Percentiles rank a stretch among this genome's conserved stretches.
phyloP scores from a whole-genome alignment of 495 filamentous ascomycete species.

The Xylaria venustula region DNA sequence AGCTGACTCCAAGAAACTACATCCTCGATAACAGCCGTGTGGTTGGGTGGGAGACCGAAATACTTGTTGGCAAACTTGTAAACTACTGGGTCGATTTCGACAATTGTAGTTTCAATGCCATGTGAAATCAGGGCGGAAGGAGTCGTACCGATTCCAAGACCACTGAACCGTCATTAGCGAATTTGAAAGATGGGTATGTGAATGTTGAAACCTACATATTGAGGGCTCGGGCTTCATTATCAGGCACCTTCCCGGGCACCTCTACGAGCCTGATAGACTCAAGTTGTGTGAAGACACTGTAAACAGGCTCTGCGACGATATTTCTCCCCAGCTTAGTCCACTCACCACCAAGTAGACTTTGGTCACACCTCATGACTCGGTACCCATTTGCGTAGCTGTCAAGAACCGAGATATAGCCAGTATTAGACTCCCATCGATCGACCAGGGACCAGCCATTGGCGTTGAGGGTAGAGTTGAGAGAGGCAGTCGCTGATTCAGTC shows the following conservation, averaged over 20 bases:
- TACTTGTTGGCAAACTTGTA: slow-evolving; percentile 77
- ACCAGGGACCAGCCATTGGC: slow-evolving; percentile 60
- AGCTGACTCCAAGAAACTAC: slow-evolving; percentile 72
- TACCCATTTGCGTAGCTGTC: slow-evolving; percentile 69
- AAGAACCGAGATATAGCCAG: slow-evolving; percentile 89
- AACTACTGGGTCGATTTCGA: slow-evolving; percentile 91
- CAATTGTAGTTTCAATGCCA: slow-evolving; percentile 85
- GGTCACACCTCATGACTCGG: slow-evolving; percentile 86
- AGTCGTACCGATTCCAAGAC: slow-evolving; percentile 88
- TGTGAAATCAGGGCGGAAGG: slow-evolving; percentile 83
- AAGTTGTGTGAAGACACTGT: slow-evolving; percentile 87
- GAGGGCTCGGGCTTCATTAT: slow-evolving; percentile 72
- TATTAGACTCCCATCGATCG: slow-evolving; percentile 77
- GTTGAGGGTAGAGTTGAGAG: slow-evolving; percentile 62
- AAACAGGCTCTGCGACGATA: slow-evolving; percentile 77
- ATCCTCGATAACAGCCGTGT: slow-evolving; percentile 78
- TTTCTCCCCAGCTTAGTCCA: slow-evolving; percentile 64
- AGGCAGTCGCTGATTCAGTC: slow-evolving; percentile 46
- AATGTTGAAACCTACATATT: slow-evolving; percentile 64
- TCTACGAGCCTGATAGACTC: slow-evolving; percentile 85
- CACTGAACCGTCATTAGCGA: slow-evolving; percentile 49
- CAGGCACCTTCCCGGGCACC: slow-evolving; percentile 49
- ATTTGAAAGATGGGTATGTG: not conserved
- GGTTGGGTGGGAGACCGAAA: slow-evolving; percentile 75
- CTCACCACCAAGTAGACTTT: slow-evolving; percentile 91